These are phyloP conservation scores for Tylopilus vinaceipallidus DNA, from an alignment of 768 basidiomycete species.

Conservation along the genomic window DNA sequence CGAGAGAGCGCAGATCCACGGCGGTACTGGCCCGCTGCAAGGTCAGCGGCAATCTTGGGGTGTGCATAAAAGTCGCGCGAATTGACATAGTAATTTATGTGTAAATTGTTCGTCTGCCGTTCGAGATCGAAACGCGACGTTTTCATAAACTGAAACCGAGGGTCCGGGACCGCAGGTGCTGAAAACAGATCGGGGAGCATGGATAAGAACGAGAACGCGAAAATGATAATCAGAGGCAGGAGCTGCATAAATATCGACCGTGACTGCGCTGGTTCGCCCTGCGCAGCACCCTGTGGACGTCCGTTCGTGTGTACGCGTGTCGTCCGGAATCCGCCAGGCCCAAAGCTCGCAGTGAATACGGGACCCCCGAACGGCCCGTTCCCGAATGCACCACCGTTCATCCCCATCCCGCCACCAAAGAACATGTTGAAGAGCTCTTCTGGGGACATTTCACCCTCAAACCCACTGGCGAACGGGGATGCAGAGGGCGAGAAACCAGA, in stretches of 20 bases:
- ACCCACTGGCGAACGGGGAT: slow-evolving; percentile 49
- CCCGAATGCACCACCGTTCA: slow-evolving; percentile 50
- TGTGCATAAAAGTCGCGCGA: slow-evolving; percentile 71
- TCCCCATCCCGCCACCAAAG: slow-evolving; percentile 67
- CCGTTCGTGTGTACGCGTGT: slow-evolving; percentile 51
- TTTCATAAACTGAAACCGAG: slow-evolving; percentile 67
- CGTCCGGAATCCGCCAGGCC: slow-evolving; percentile 78
- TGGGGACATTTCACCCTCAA: slow-evolving; percentile 86
- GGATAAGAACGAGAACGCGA: slow-evolving; percentile 80
- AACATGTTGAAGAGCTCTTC: slow-evolving; percentile 99
- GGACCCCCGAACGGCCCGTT: slow-evolving; percentile 44
- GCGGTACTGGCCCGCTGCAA: slow-evolving; percentile 45
- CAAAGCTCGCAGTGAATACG: slow-evolving; percentile 80
- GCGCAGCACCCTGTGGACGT: slow-evolving; percentile 33
- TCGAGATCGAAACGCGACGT: slow-evolving; percentile 64
- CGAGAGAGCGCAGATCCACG: slow-evolving; percentile 37
- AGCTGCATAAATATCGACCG: slow-evolving; percentile 74
- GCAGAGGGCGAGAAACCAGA: slow-evolving; percentile 45
- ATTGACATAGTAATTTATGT: slow-evolving; percentile 85
- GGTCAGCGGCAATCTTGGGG: slow-evolving; percentile 68
- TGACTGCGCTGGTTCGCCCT: slow-evolving; percentile 40
- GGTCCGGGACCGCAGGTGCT: slow-evolving; percentile 70
- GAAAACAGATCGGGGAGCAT: slow-evolving; percentile 75
- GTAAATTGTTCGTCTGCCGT: slow-evolving; percentile 66
- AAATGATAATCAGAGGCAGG: slow-evolving; percentile 79